phyloP scores from a whole-genome alignment of 257 asterid genomes.

The Nemophila menziesii region DNA sequence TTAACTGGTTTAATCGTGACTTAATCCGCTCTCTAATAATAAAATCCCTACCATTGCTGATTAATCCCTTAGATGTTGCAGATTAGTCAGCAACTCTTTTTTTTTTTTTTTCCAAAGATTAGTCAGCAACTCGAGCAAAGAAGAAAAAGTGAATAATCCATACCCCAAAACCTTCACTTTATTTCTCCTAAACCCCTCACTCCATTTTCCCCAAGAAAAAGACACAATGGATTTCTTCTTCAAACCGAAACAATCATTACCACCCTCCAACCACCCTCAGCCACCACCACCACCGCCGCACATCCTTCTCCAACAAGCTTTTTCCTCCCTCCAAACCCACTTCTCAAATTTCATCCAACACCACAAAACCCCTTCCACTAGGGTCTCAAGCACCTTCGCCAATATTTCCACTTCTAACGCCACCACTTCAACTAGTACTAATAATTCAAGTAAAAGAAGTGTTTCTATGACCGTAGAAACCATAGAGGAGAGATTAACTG shows the following conservation, averaged over 20 bases:
- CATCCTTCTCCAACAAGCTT: conserved; percentile 37
- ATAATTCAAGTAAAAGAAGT: not conserved
- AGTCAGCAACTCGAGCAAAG: no score
- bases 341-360: conserved; percentile 40
- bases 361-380: conserved; percentile 16
- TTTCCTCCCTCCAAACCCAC: conserved; percentile 53
- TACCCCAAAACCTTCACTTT: not conserved
- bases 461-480: conserved; percentile 33
- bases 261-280: conserved; percentile 7
- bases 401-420: conserved; percentile 7
- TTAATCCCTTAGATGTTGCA: no score
- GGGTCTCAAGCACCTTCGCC: conserved; percentile 15
- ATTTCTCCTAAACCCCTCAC: not conserved
- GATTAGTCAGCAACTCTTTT: no score
- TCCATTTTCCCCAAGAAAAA: not conserved
- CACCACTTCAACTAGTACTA: not conserved
- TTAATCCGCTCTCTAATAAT: no score
- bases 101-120: no score
- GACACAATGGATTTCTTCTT: conserved; percentile 41
- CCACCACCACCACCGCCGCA: conserved; percentile 29
- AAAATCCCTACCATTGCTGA: no score
- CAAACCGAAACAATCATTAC: conserved; percentile 23
- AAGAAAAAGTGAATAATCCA: not conserved
- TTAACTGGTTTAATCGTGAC: no score
- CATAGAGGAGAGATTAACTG: conserved; percentile 71